Evolutionary conservation across 2,329 filamentous ascomycete genomes (phyloP).

Genomic region (Fusarium graminum): DNA sequence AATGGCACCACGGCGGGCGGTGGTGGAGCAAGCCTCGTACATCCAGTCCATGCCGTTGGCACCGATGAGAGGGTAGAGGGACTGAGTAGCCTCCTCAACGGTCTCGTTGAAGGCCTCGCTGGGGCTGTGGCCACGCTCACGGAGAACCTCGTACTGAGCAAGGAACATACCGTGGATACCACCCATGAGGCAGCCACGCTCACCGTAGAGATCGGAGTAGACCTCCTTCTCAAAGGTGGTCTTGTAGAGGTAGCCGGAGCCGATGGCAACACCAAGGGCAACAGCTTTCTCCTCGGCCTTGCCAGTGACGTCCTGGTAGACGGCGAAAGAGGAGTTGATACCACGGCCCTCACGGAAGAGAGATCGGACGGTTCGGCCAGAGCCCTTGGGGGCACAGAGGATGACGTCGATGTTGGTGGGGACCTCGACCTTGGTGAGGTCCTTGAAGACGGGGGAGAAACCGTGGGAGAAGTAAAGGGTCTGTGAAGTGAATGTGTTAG

Average conservation of each 20-base stretch:
- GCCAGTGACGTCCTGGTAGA: constrained; percentile 98
- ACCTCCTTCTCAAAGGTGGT: constrained; percentile 99
- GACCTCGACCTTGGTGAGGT: constrained; percentile 98
- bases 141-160: constrained; percentile 99
- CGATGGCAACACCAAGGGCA: constrained; percentile 95
- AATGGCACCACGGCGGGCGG: constrained; percentile 96
- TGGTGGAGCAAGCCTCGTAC: constrained; percentile 99
- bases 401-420: constrained; percentile 98
- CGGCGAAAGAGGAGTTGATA: constrained; percentile 99
- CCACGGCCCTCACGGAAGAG: constrained; percentile 99
- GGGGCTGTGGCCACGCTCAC: constrained; percentile 96
- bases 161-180: constrained; percentile 99
- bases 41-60: constrained; percentile 99
- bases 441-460: constrained; percentile 99
- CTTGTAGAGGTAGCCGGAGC: constrained; percentile 99
- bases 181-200: constrained; percentile 99
- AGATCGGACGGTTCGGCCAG: constrained; percentile 96
- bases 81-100: constrained; percentile 99
- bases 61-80: constrained; percentile 96
- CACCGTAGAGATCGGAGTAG: constrained; percentile 99
- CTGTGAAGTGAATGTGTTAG: constrained; percentile 61
- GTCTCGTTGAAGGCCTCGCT: constrained; percentile 99
- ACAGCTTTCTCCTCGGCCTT: constrained; percentile 98
- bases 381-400: constrained; percentile 99
- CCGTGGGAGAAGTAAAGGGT: constrained; percentile 99